Percentiles rank a stretch among this genome's conserved stretches.
Conservation (phyloP, 257 asterid genomes). For the Ilex asprella region DNA sequence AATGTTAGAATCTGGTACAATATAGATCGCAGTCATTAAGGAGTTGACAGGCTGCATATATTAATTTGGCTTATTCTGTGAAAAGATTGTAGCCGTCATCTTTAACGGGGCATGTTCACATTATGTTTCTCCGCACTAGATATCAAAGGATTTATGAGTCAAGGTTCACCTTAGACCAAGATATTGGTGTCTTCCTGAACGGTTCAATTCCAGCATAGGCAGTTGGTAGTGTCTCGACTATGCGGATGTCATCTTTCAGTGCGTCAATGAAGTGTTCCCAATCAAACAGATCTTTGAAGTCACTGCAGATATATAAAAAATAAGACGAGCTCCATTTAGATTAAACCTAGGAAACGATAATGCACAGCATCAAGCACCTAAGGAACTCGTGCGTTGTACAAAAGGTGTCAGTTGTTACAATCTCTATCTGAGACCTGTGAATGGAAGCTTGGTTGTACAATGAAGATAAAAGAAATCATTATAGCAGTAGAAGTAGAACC, state of each 20-base stretch:
- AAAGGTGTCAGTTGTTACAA: no score
- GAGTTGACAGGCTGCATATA: no score
- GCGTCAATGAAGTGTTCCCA: constrained; percentile 87
- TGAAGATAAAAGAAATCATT: not conserved
- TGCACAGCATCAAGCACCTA: not conserved
- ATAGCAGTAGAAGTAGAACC: not conserved
- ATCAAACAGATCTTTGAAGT: constrained; percentile 91
- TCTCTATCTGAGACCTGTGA: no score
- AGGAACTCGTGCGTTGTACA: not conserved
- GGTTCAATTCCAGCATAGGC: constrained; percentile 80
- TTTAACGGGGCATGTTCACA: not conserved
- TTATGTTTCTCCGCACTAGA: not conserved
- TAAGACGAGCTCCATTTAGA: not conserved
- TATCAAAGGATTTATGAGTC: constrained; percentile 1
- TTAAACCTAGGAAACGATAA: not conserved
- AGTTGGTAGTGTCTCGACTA: constrained; percentile 71
- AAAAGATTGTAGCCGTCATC: no score
- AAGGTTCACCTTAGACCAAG: constrained; percentile 90
- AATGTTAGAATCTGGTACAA: no score
- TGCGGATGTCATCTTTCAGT: constrained; percentile 69
- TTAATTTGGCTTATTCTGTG: no score
- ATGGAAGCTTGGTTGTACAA: not conserved
- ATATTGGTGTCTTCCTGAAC: constrained; percentile 77
- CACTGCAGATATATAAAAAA: constrained; percentile 43
- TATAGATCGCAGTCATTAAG: no score